phyloP scores from a whole-genome alignment of 2,329 filamentous ascomycete genomes.

The Hypoxylon sp. region DNA sequence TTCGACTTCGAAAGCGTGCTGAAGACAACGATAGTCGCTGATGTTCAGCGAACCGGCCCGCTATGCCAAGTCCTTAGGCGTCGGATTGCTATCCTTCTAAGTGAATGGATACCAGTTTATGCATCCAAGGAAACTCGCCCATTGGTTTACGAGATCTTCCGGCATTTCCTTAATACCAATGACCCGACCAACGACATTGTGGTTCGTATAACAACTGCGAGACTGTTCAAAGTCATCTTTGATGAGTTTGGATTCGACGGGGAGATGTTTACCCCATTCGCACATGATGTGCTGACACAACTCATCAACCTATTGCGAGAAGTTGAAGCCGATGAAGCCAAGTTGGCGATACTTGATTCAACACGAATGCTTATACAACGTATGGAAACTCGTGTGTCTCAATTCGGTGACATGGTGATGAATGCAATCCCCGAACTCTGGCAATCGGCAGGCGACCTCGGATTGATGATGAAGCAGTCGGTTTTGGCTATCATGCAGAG shows the following conservation, averaged over 20 bases:
- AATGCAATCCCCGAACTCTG: constrained; percentile 84
- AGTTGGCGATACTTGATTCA: constrained; percentile 90
- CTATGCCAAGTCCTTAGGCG: constrained; percentile 87
- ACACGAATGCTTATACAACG: constrained; percentile 85
- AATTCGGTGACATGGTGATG: constrained; percentile 85
- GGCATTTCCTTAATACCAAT: constrained; percentile 83
- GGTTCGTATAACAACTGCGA: constrained; percentile 90
- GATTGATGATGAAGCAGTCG: constrained; percentile 93
- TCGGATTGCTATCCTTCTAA: constrained; percentile 88
- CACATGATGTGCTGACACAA: constrained; percentile 78
- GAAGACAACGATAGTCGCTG: constrained; percentile 79
- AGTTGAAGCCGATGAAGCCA: constrained; percentile 87
- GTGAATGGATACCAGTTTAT: constrained; percentile 89
- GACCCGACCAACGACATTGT: constrained; percentile 90
- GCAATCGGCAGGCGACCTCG: constrained; percentile 83
- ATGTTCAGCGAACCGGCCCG: constrained; percentile 76
- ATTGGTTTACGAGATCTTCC: constrained; percentile 89
- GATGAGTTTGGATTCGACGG: constrained; percentile 88
- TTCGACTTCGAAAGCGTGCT: constrained; percentile 90
- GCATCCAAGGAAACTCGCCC: constrained; percentile 77
- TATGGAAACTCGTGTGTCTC: constrained; percentile 79
- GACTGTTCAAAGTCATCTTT: constrained; percentile 84
- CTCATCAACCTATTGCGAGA: constrained; percentile 85
- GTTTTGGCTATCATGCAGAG: constrained; percentile 89
- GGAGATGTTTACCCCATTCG: constrained; percentile 82